Percentiles rank a stretch among this genome's conserved stretches.
Evolutionary conservation across 495 filamentous ascomycete species (phyloP).

Genomic region (Letharia lupina): DNA sequence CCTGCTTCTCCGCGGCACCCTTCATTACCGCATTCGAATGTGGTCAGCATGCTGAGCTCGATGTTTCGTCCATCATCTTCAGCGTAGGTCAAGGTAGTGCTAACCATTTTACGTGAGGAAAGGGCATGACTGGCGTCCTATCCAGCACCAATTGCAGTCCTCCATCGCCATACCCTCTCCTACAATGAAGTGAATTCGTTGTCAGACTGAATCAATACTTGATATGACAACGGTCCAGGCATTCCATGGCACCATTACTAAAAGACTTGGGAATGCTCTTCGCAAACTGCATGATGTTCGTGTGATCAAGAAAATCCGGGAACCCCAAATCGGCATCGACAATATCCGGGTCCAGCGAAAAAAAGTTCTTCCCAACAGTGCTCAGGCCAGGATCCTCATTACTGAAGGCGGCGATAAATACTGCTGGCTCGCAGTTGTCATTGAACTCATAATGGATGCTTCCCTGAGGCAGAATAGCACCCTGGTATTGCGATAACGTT

Average conservation of each 20-base stretch:
- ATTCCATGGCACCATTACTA: conserved; percentile 4
- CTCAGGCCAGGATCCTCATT: conserved; percentile 36
- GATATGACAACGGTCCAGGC: conserved; percentile 10
- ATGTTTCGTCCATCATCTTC: no score
- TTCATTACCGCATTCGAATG: no score
- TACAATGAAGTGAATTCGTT: no score
- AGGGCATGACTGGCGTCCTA: no score
- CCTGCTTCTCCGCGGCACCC: no score
- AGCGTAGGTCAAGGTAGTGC: no score
- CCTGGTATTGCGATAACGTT: conserved; percentile 30
- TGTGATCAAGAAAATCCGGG: conserved; percentile 8
- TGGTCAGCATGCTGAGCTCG: no score
- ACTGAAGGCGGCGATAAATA: conserved; percentile 36
- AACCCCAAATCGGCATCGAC: conserved; percentile 9
- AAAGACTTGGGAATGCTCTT: conserved; percentile 11
- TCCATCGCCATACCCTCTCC: no score
- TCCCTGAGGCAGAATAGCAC: conserved; percentile 38
- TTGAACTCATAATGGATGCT: conserved; percentile 43
- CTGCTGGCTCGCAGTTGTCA: conserved; percentile 33
- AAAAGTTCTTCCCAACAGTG: conserved; percentile 22
- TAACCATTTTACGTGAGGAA: no score
- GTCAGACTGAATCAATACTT: background rate
- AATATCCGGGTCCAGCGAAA: conserved; percentile 11
- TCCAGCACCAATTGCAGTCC: no score
- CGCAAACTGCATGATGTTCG: conserved; percentile 11